Evolutionary conservation across 768 basidiomycete genomes (phyloP).

Genomic region (Boletus insuetus): DNA sequence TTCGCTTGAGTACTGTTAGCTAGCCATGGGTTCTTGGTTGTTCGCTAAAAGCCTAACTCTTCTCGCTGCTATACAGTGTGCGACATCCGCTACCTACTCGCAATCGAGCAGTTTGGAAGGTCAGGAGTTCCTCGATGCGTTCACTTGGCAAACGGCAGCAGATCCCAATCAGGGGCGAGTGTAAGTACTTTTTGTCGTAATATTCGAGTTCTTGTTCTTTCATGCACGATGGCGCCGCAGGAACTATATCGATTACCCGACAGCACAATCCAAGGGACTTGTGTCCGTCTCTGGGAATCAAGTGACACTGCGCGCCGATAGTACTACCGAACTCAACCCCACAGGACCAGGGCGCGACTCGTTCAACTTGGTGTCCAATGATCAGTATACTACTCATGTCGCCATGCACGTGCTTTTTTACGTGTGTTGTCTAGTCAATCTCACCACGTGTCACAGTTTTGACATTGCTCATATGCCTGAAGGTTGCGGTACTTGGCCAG

Average conservation of each 20-base stretch:
- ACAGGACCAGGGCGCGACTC: slow-evolving; percentile 36
- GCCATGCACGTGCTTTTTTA: slow-evolving; percentile 21
- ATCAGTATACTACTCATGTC: slow-evolving; percentile 34
- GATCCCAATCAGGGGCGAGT: slow-evolving; percentile 33
- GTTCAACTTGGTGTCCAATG: slow-evolving; percentile 31
- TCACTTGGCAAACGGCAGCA: slow-evolving; percentile 20
- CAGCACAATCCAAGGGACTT: slow-evolving; percentile 55
- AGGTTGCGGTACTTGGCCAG: slow-evolving; percentile 41
- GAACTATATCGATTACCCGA: slow-evolving; percentile 44
- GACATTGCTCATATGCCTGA: slow-evolving; percentile 39
- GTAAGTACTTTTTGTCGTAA: slow-evolving; percentile 5
- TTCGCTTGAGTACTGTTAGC: neutral
- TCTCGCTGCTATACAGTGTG: slow-evolving; percentile 2
- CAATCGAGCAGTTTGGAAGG: slow-evolving; percentile 47
- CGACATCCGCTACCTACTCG: slow-evolving; percentile 43
- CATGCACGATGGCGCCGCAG: slow-evolving; percentile 15
- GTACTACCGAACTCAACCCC: slow-evolving; percentile 29
- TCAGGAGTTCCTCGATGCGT: slow-evolving; percentile 42
- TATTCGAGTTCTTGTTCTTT: neutral
- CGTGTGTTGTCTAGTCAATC: neutral
- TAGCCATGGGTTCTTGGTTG: neutral
- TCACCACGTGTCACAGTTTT: slow-evolving; percentile 20
- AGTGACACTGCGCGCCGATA: slow-evolving; percentile 35
- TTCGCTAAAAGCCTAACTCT: slow-evolving; percentile 3
- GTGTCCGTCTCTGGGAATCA: slow-evolving; percentile 50